phyloP scores from a whole-genome alignment of 108 stramenopile genomes.

The Skeletonema grethae region DNA sequence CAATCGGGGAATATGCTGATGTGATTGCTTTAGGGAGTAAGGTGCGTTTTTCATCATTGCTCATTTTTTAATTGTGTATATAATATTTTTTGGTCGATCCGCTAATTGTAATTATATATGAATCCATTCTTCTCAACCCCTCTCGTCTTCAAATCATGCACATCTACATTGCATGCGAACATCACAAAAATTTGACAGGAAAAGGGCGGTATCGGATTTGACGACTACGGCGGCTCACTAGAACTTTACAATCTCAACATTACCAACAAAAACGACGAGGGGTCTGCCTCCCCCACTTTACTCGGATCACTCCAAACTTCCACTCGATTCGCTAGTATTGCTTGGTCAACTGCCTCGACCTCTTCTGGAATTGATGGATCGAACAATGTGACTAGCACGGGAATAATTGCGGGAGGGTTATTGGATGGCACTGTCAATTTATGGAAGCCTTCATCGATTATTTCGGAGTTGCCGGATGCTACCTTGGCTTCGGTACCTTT shows the following conservation, averaged over 20 bases:
- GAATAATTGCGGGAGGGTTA: slow-evolving; percentile 96
- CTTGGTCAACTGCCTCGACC: slow-evolving; percentile 48
- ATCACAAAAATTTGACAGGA: slow-evolving; percentile 12
- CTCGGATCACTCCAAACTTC: slow-evolving; percentile 82
- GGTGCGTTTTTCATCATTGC: slow-evolving; percentile 36
- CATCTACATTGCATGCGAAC: background rate
- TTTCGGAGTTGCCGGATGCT: slow-evolving; percentile 29
- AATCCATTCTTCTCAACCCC: background rate
- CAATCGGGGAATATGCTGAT: slow-evolving; percentile 56
- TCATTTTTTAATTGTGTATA: background rate
- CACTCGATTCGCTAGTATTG: slow-evolving; percentile 64
- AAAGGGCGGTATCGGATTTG: slow-evolving; percentile 64
- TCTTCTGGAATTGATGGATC: background rate
- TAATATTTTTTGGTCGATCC: background rate
- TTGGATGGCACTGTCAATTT: slow-evolving; percentile 90
- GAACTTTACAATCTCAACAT: slow-evolving; percentile 86
- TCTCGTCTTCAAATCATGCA: background rate
- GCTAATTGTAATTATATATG: background rate
- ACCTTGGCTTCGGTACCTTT: slow-evolving; percentile 3
- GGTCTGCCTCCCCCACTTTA: slow-evolving; percentile 37
- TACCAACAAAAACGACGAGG: background rate
- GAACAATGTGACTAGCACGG: slow-evolving; percentile 43
- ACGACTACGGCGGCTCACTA: slow-evolving; percentile 93
- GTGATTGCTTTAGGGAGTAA: slow-evolving; percentile 79
- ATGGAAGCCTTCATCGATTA: slow-evolving; percentile 84